Base-by-base conservation (phyloP, 805 yeast genomes). In the Hanseniaspora nectarophila region DNA sequence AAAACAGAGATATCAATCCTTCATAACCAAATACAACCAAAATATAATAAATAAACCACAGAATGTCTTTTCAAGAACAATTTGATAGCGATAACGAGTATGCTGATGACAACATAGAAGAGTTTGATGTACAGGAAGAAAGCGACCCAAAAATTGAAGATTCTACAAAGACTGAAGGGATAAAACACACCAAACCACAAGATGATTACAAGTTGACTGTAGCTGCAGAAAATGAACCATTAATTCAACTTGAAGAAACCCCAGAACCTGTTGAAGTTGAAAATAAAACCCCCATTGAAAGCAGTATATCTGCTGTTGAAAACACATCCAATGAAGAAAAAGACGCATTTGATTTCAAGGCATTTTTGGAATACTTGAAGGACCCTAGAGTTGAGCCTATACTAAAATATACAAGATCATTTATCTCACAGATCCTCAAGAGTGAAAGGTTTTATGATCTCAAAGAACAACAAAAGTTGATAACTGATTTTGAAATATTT, bases 371-470 rank as follows among this genome's bases (percentile, higher is more conserved):
- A 12, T 85, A 82, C 57, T 73, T 92, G 57, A 80, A 82, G 54
- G 74, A 76, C 49, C 82, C 80, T 56, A 73, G 74, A 51, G 96
- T 97, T 5, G 95, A 86, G 54, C 97, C 97, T 0, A 75, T 88
- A 34, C 88, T 89, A 5, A 76, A 86, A 54, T 92, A 90, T 61
- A 76, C 89, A 38, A 80, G 82, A 59, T 86, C 95, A 1, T 94
- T 92, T 60, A 67, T 94, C 43, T 75, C 73, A 42, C 90, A 87
- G 53, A 92, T 90, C 58, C 56, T 57, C 3, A 60, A 62, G 48
- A 71, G 76, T 45, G 76, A 80, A 55, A 78, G 76, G 47, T 70
- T 75, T 1, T 86, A 95, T 82, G 74, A 83, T 0, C 75, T 81
- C 1, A 72, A 74, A 5, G 97, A 92, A 64, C 94, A 90, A 66